phyloP scores from a whole-genome alignment of 441 rosid genomes.

The Populus hybrid region DNA sequence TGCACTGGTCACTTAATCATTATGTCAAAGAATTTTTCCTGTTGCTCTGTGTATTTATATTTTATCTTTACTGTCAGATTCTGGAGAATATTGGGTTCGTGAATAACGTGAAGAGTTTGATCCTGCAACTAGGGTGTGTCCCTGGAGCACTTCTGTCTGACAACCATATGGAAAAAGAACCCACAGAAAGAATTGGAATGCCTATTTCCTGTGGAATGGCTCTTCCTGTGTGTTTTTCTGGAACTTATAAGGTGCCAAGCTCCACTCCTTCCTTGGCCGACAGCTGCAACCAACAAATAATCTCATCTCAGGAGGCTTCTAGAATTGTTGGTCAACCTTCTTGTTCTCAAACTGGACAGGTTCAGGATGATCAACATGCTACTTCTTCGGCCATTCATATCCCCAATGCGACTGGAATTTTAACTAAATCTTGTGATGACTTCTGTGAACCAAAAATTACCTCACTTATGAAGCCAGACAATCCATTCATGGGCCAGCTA shows the following conservation, averaged over 20 bases:
- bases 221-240: slow-evolving; percentile 28
- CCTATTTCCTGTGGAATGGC: slow-evolving; percentile 47
- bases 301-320: slow-evolving; percentile 31
- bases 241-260: slow-evolving; percentile 29
- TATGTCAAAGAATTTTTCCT: background rate
- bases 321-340: slow-evolving; percentile 35
- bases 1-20: slow-evolving; percentile 18
- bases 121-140: slow-evolving; percentile 68
- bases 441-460: slow-evolving; percentile 17
- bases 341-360: slow-evolving; percentile 28
- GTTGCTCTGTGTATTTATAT: slow-evolving; percentile 1
- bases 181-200: slow-evolving; percentile 39
- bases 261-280: slow-evolving; percentile 29
- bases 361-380: slow-evolving; percentile 28
- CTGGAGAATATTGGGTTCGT: slow-evolving; percentile 80
- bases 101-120: slow-evolving; percentile 68
- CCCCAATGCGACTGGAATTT: slow-evolving; percentile 15
- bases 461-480: slow-evolving; percentile 21
- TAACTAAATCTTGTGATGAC: slow-evolving; percentile 17
- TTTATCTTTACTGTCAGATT: slow-evolving; percentile 51
- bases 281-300: slow-evolving; percentile 39
- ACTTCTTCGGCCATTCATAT: slow-evolving; percentile 23
- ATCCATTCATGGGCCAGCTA: slow-evolving; percentile 24
- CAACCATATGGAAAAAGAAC: slow-evolving; percentile 37
- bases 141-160: slow-evolving; percentile 77